Conservation (phyloP, 1,284 basidiomycete genomes). For the Irpex sp. region DNA sequence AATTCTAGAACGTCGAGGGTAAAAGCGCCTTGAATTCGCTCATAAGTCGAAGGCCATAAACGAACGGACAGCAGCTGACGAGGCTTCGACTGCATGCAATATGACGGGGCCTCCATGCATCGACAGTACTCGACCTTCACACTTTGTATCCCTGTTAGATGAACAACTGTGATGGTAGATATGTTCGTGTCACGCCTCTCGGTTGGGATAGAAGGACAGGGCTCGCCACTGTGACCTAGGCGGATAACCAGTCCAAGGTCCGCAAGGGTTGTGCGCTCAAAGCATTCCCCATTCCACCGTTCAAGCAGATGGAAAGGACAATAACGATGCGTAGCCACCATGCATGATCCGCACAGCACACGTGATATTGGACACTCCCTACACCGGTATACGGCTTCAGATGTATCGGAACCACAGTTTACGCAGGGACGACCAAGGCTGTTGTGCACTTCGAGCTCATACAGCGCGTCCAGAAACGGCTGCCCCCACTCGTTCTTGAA, state of each 20-base stretch:
- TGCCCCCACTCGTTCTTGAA: background rate
- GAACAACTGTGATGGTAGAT: background rate
- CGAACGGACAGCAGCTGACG: no score
- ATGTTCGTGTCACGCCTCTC: background rate
- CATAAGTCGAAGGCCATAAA: no score
- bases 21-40: no score
- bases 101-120: no score
- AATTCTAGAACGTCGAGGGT: no score
- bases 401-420: background rate
- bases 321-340: background rate
- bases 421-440: background rate
- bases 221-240: background rate
- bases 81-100: no score
- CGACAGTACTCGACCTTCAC: background rate
- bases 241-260: background rate
- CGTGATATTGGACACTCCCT: background rate
- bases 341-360: background rate
- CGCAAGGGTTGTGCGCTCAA: background rate
- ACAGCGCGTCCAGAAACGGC: background rate
- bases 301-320: background rate
- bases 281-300: background rate
- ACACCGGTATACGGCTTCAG: background rate
- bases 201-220: background rate
- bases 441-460: background rate
- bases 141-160: background rate